Evolutionary conservation across 176 grass and related monocot species (phyloP).

Genomic region (Musa schizocarpa): DNA sequence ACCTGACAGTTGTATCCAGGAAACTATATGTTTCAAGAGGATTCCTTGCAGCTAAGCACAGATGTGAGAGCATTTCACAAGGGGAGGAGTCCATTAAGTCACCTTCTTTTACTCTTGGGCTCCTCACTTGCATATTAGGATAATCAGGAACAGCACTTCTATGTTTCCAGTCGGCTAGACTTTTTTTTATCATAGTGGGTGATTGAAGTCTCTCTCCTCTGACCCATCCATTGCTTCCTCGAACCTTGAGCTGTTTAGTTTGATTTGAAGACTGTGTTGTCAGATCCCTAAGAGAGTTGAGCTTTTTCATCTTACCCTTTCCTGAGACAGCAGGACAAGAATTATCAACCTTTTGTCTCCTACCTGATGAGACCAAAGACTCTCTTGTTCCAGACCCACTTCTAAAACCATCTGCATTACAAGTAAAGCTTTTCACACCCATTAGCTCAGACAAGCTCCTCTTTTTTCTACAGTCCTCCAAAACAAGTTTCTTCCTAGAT

Average conservation of each 20-base stretch:
- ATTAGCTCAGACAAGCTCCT: conserved; percentile 23
- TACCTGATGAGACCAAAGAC: neutral
- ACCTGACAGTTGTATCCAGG: conserved; percentile 33
- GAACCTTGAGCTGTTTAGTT: neutral
- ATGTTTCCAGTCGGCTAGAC: conserved; percentile 27
- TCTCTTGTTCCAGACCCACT: neutral
- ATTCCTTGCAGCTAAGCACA: conserved; percentile 35
- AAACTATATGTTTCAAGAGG: conserved; percentile 34
- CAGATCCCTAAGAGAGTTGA: conserved; percentile 14
- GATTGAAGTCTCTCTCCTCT: neutral
- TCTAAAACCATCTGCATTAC: neutral
- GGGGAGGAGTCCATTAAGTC: conserved; percentile 28
- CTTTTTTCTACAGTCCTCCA: conserved; percentile 11
- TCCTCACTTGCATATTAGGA: neutral
- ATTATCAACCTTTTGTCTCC: neutral
- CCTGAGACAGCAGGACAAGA: neutral
- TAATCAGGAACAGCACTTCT: conserved; percentile 29
- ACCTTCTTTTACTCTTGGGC: conserved; percentile 28
- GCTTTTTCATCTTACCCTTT: conserved; percentile 12
- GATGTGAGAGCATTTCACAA: conserved; percentile 36
- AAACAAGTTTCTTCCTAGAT: conserved; percentile 3
- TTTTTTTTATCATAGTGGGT: neutral
- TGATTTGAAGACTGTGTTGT: neutral
- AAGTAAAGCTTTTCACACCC: neutral
- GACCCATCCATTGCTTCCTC: neutral